These are phyloP conservation scores for Cyclotella kingstonii DNA, from an alignment of 108 stramenopile genomes.

Conservation along the genomic window DNA sequence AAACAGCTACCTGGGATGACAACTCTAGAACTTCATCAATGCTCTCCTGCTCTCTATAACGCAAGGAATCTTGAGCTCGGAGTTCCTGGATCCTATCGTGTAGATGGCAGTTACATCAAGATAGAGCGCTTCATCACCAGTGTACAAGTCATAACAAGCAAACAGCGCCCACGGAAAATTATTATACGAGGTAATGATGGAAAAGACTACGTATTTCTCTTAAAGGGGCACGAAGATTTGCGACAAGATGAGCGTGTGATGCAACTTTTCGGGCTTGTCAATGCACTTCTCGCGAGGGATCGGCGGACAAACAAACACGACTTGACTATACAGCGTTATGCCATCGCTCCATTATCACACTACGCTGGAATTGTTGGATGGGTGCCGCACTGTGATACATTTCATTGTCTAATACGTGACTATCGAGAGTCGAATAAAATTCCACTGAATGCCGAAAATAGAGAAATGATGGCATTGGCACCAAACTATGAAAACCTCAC, in stretches of 20 bases:
- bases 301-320: conserved; percentile 91
- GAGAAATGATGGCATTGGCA: conserved; percentile 87
- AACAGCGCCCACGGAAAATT: conserved; percentile 98
- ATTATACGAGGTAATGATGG: conserved; percentile 94
- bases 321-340: conserved; percentile 93
- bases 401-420: conserved; percentile 94
- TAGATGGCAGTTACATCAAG: conserved; percentile 89
- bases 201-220: conserved; percentile 94
- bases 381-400: conserved; percentile 98
- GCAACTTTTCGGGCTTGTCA: conserved; percentile 99
- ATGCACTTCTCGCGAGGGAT: conserved; percentile 95
- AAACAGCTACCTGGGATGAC: conserved; percentile 88
- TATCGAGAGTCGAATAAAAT: conserved; percentile 90
- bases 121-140: conserved; percentile 83
- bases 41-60: conserved; percentile 83
- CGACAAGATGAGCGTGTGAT: conserved; percentile 99
- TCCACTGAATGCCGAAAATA: conserved; percentile 92
- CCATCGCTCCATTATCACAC: conserved; percentile 95
- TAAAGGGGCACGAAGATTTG: conserved; percentile 99
- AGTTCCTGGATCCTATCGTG: conserved; percentile 95
- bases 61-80: conserved; percentile 90
- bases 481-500: conserved; percentile 92
- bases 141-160: conserved; percentile 95
- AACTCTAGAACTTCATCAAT: conserved; percentile 84
- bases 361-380: conserved; percentile 98